A percentile compares a stretch with the other conserved stretches of the same genome.
Evolutionary conservation across 1,139 yeast genomes (phyloP).

Genomic region (Blastobotrys raffinosifermentans): DNA sequence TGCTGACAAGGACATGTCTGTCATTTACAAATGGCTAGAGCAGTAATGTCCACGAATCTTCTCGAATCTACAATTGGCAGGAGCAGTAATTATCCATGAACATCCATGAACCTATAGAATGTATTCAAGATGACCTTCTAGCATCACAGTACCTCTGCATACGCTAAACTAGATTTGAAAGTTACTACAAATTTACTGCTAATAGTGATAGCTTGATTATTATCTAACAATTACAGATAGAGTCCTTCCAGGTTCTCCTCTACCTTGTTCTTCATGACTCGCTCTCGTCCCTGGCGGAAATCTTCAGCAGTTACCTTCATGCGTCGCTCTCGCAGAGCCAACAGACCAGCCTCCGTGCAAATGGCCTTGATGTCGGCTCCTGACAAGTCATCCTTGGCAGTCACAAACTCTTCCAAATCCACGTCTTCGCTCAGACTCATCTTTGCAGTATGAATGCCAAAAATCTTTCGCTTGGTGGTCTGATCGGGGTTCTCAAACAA

Average conservation of each 20-base stretch:
- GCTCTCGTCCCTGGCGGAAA: slow-evolving; percentile 90
- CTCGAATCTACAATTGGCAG: too few species aligned
- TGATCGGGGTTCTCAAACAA: slow-evolving; percentile 95
- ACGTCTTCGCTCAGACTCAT: slow-evolving; percentile 90
- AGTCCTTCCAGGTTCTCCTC: slow-evolving; percentile 96
- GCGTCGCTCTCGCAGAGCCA: slow-evolving; percentile 95
- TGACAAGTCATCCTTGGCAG: slow-evolving; percentile 88
- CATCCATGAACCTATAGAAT: too few species aligned
- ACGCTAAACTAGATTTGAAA: too few species aligned
- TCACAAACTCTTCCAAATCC: slow-evolving; percentile 81
- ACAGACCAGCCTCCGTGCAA: slow-evolving; percentile 95
- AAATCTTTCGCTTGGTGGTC: slow-evolving; percentile 85
- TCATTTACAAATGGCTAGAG: slow-evolving; percentile 28
- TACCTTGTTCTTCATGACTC: slow-evolving; percentile 94
- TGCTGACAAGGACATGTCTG: slow-evolving; percentile 31
- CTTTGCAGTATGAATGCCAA: slow-evolving; percentile 88
- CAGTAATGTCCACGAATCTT: too few species aligned
- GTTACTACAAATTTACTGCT: too few species aligned
- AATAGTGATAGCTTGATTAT: too few species aligned
- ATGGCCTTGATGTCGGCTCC: slow-evolving; percentile 99
- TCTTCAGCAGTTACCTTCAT: slow-evolving; percentile 97
- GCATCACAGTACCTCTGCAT: too few species aligned
- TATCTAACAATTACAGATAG: slow-evolving; percentile 62
- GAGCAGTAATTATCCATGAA: too few species aligned
- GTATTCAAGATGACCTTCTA: too few species aligned